phyloP scores from a whole-genome alignment of 2,329 filamentous ascomycete genomes.

The Fusarium nodosum region DNA sequence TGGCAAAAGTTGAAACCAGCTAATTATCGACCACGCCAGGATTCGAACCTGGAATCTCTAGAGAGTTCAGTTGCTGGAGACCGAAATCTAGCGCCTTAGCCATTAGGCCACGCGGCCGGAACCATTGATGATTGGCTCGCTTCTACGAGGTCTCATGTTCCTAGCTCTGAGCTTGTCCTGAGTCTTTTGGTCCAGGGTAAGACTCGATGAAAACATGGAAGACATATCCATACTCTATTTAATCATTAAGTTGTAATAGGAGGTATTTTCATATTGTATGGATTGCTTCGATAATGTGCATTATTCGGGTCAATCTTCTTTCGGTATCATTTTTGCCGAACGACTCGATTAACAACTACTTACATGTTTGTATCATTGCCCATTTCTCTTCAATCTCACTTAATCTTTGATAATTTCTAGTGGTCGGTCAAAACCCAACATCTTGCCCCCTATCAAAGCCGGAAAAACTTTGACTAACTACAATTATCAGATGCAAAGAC shows the following conservation, averaged over 20 bases:
- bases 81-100: conserved; percentile 39
- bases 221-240: background rate
- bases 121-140: conserved; percentile 14
- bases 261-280: too few species aligned
- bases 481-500: background rate
- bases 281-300: too few species aligned
- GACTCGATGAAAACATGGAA: rapidly evolving
- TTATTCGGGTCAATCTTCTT: too few species aligned
- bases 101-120: conserved; percentile 37
- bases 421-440: background rate
- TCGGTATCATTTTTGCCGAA: background rate
- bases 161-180: rapidly evolving
- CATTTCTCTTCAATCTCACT: rapidly evolving
- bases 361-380: too few species aligned
- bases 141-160: rapidly evolving
- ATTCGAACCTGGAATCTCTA: conserved; percentile 38
- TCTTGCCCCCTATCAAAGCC: background rate
- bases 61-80: conserved; percentile 9
- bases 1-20: background rate
- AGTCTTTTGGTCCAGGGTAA: background rate
- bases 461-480: background rate
- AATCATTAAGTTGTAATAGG: background rate
- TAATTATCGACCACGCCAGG: conserved; percentile 26
- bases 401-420: background rate
- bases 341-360: background rate